Conservation (phyloP, 345 rosid species). For the Leavenworthia alabamica region DNA sequence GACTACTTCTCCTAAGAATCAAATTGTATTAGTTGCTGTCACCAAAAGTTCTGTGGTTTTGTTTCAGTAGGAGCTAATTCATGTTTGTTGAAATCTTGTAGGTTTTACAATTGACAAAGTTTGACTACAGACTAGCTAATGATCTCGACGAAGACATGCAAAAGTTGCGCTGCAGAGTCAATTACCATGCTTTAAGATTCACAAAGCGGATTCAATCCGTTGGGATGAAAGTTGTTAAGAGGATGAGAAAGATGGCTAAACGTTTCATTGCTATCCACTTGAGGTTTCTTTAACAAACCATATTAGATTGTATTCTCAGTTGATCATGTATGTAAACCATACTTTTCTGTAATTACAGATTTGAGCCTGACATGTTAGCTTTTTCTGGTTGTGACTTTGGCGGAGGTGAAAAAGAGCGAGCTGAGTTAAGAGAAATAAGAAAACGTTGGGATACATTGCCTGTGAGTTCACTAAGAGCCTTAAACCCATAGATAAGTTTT, state of each 20-base stretch:
- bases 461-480: constrained; percentile 44
- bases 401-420: constrained; percentile 95
- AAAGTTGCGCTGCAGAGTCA: constrained; percentile 88
- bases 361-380: constrained; percentile 99
- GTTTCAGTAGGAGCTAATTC: not conserved
- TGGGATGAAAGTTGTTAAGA: constrained; percentile 67
- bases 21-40: not conserved
- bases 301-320: not conserved
- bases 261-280: constrained; percentile 86
- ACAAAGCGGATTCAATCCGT: constrained; percentile 70
- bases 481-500: not conserved
- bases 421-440: constrained; percentile 82
- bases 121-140: constrained; percentile 89
- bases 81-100: constrained; percentile 35
- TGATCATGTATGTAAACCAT: constrained; percentile 2
- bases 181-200: constrained; percentile 86
- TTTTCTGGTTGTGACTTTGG: constrained; percentile 99
- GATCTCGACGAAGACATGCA: constrained; percentile 84
- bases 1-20: constrained; percentile 17
- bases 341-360: constrained; percentile 40
- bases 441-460: constrained; percentile 97
- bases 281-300: constrained; percentile 41
- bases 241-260: constrained; percentile 71
- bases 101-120: constrained; percentile 98
- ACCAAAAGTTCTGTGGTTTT: not conserved